Percentiles rank a stretch among this genome's conserved stretches.
Conservation (phyloP, 139 green algal species). For the Picochlorum costavermella region DNA sequence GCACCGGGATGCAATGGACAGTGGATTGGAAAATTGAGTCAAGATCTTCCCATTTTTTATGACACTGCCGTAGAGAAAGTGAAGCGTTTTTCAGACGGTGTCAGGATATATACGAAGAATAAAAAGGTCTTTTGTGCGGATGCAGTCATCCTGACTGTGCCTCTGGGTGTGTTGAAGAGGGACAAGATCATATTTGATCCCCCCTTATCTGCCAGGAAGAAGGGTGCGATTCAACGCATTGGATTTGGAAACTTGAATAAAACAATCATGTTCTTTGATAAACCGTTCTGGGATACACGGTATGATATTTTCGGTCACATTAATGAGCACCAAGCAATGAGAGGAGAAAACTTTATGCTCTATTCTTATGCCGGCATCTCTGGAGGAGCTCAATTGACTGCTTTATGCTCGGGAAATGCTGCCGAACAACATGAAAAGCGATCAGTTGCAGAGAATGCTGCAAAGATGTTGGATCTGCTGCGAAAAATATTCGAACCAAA, state of each 20-base stretch:
- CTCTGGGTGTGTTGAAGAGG: constrained; percentile 84
- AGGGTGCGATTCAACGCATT: constrained; percentile 68
- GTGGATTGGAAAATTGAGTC: constrained; percentile 63
- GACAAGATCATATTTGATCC: constrained; percentile 64
- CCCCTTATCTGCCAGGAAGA: constrained; percentile 70
- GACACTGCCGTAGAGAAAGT: constrained; percentile 43
- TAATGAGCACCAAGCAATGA: constrained; percentile 19
- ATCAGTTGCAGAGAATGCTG: constrained; percentile 36
- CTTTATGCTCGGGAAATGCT: constrained; percentile 67
- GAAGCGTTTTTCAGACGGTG: constrained; percentile 42
- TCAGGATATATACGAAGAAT: constrained; percentile 43
- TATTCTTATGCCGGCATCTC: constrained; percentile 71
- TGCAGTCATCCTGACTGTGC: constrained; percentile 75
- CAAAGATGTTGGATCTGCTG: constrained; percentile 66
- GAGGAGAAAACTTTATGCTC: constrained; percentile 87
- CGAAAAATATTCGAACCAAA: constrained; percentile 59
- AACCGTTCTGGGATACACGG: constrained; percentile 74
- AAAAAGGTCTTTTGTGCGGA: constrained; percentile 39
- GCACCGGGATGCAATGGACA: constrained; percentile 73
- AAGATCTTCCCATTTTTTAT: constrained; percentile 75
- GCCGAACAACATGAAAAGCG: constrained; percentile 51
- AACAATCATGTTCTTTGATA: constrained; percentile 86
- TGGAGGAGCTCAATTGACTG: constrained; percentile 67
- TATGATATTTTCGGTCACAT: constrained; percentile 85
- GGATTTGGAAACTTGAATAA: constrained; percentile 83